These are phyloP conservation scores for Hypoxylon sp. DNA, from an alignment of 2,329 filamentous ascomycete species.

Conservation along the genomic window DNA sequence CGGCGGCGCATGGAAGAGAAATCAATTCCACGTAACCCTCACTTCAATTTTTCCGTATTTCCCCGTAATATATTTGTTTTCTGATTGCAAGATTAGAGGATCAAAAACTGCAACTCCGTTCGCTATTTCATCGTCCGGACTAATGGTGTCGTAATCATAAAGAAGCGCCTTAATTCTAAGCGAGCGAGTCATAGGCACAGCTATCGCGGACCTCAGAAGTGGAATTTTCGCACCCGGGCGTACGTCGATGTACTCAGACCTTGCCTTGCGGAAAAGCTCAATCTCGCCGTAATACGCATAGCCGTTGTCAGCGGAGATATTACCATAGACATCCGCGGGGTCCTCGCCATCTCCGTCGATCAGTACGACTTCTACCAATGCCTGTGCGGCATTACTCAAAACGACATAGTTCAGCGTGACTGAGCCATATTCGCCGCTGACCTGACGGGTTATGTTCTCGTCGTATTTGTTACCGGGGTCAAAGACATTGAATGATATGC, in stretches of 20 bases:
- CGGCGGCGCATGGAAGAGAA: neutral
- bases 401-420: neutral
- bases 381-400: neutral
- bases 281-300: neutral
- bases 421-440: neutral
- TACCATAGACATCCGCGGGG: neutral
- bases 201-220: neutral
- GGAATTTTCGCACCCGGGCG: neutral
- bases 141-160: neutral
- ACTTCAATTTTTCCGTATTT: neutral
- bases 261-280: constrained; percentile 1
- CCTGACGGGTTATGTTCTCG: neutral
- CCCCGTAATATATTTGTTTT: constrained; percentile 4
- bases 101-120: neutral
- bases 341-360: neutral
- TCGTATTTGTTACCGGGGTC: neutral
- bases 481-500: constrained; percentile 3
- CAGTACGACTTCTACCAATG: neutral
- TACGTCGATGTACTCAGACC: neutral
- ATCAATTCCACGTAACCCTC: neutral
- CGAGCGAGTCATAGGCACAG: neutral
- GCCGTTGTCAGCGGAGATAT: neutral
- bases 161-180: neutral
- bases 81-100: neutral
- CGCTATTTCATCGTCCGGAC: neutral